Evolutionary conservation across 352 stramenopile species (phyloP).

Genomic region (Globisporangium cederbergense): DNA sequence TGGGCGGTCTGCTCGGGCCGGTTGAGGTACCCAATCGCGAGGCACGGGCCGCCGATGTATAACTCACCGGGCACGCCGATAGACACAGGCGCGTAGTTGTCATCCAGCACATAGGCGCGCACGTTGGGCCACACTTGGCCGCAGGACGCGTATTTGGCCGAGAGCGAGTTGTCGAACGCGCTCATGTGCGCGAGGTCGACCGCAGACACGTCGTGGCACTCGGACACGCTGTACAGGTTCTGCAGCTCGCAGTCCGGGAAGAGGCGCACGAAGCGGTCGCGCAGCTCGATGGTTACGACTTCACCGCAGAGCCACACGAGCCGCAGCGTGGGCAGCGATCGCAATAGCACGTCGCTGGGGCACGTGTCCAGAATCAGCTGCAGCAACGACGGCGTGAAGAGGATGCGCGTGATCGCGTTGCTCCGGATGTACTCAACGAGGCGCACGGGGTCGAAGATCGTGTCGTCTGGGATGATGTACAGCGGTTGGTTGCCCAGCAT

Average conservation of each 20-base stretch:
- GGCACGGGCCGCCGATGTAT: conserved; percentile 83
- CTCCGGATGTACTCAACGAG: conserved; percentile 77
- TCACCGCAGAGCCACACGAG: conserved; percentile 92
- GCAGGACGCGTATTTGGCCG: conserved; percentile 86
- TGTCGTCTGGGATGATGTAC: conserved; percentile 90
- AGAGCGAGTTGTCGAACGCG: conserved; percentile 65
- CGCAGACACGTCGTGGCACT: conserved; percentile 91
- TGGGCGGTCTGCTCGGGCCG: conserved; percentile 70
- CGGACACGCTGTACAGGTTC: conserved; percentile 93
- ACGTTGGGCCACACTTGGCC: conserved; percentile 86
- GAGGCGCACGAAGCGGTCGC: conserved; percentile 79
- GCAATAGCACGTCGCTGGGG: conserved; percentile 42
- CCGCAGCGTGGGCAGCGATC: conserved; percentile 66
- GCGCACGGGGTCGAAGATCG: conserved; percentile 88
- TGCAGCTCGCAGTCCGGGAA: conserved; percentile 85
- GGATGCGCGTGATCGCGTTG: conserved; percentile 85
- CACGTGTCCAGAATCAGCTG: conserved; percentile 85
- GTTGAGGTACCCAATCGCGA: conserved; percentile 86
- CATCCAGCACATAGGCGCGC: conserved; percentile 72
- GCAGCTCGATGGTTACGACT: conserved; percentile 90
- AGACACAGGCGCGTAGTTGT: conserved; percentile 55
- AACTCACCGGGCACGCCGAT: conserved; percentile 74
- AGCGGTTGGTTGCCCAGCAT: conserved; percentile 87
- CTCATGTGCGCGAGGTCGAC: conserved; percentile 76
- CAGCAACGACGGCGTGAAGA: conserved; percentile 92